phyloP scores from a whole-genome alignment of 305 asterid species.

The Rubia peregrina region DNA sequence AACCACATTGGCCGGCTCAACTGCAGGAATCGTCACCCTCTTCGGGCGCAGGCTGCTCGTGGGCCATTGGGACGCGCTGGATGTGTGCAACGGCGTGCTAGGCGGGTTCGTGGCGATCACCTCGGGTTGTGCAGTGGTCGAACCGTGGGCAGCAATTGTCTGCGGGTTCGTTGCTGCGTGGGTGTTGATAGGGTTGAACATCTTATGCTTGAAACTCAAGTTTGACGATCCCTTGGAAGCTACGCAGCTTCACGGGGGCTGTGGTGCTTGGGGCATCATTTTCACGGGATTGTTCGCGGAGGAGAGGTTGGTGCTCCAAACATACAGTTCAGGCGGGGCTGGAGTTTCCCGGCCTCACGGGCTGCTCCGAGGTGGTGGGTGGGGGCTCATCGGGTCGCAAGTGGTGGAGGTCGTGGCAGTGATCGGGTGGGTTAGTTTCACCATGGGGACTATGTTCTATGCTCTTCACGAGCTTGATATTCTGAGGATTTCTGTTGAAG shows the following conservation, averaged over 20 bases:
- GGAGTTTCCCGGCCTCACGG: slow-evolving; percentile 39
- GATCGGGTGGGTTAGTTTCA: slow-evolving; percentile 53
- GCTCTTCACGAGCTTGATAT: slow-evolving; percentile 43
- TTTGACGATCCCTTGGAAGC: slow-evolving; percentile 69
- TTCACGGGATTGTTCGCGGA: slow-evolving; percentile 65
- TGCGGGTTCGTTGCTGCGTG: slow-evolving; percentile 61
- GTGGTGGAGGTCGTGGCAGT: slow-evolving; percentile 40
- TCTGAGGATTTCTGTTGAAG: slow-evolving; percentile 49
- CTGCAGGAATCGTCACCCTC: slow-evolving; percentile 47
- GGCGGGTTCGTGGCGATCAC: slow-evolving; percentile 78
- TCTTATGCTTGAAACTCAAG: slow-evolving; percentile 32
- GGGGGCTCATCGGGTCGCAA: slow-evolving; percentile 69
- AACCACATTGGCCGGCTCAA: slow-evolving; percentile 60
- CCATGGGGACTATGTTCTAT: slow-evolving; percentile 70
- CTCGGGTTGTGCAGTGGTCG: slow-evolving; percentile 64
- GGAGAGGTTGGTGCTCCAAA: slow-evolving; percentile 41
- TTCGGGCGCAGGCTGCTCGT: slow-evolving; percentile 44
- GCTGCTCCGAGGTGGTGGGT: slow-evolving; percentile 55
- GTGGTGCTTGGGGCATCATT: slow-evolving; percentile 76
- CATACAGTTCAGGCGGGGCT: slow-evolving; percentile 35
- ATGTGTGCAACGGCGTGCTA: slow-evolving; percentile 60
- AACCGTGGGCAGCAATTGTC: slow-evolving; percentile 67
- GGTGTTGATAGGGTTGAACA: slow-evolving; percentile 52
- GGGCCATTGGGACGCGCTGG: slow-evolving; percentile 66
- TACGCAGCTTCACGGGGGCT: slow-evolving; percentile 67